Evolutionary conservation across 768 basidiomycete genomes (phyloP), one percentile per base, ranked within the genome.

Genomic region (Clitopilus hobsonii): DNA sequence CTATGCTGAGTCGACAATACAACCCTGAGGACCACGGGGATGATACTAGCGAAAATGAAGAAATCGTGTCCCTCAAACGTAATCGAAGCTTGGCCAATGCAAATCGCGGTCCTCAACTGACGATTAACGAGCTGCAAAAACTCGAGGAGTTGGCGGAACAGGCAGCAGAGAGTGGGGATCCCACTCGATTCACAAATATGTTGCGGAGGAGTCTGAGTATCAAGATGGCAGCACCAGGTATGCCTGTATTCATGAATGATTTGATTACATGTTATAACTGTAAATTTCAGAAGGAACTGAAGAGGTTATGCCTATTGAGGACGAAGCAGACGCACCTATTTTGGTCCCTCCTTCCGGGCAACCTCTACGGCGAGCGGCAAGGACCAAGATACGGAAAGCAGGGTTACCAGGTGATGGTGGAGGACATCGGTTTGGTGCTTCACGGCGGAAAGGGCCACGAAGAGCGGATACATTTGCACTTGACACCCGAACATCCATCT

Each of bases 1-100:
- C 92, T 1, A 94, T 98, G 94, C 83, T 99, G 24, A 91, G 91
- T 62, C 82, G 91, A 57, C 96, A 96, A 70, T 98, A 98, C 71
- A 81, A 83, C 51, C 97, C 97, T 20, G 71, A 81, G 36, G 83
- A 85, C 55, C 81, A 85, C 57, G n/a, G n/a, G n/a, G 94, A 96
- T 66, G 83, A 83, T 18, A 45, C n/a, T 20, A 77, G 85, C 32
- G 91, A 91, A 66, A 81, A 88, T 57, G 81, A 75, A 66, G 62
- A 80, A 38, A 66, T 91, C 47, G 77, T 91, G 48, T 86, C 88
- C 18, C 73, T 91, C 38, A 81, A 82, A 56, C 74, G 86, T 53
- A 87, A 83, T 65, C 80, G 86, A 58, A 84, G 84, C 55, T 83
- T 85, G 66, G 72, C 89, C 48, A 86, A 82, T 67, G 74, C 75